Evolutionary conservation across 2,329 filamentous ascomycete species (phyloP), one percentile per base, ranked within the genome.

Genomic region (Purpureocillium lavendulum): DNA sequence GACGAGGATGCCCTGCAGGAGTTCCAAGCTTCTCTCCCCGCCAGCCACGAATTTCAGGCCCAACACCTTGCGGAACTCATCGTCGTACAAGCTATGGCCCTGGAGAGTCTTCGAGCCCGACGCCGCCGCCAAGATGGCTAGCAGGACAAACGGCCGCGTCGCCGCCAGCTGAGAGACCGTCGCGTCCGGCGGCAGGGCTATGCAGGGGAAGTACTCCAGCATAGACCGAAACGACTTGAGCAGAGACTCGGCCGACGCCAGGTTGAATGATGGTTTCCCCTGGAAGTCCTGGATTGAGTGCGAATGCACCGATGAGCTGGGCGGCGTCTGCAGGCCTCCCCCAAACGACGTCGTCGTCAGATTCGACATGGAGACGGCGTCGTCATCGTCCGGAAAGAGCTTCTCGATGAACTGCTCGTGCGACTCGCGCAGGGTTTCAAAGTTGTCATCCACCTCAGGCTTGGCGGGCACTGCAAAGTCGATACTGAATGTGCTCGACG

Each of bases 41-140:
- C 69, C 66, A 0, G 75, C 64, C 1, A 80, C 70, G 31, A 75
- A 70, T 51, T 74, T 77, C 33, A 74, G 58, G 1, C 66, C 72
- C n/a, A 77, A 48, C 0, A 75, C 63, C 49, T 75, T 76, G 24
- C 73, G 62, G 37, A 79, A 73, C 54, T 79, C 75, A 36, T 71
- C 67, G 21, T 78, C 75, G 33, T 79, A 75, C 3, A 73, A 57
- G 12, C 56, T 66, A 40, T 77, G 70, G 0, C 73, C 67, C 45
- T 73, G 69, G 16, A 71, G 49, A n/a, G 68, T 67, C 10, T 51
- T 60, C 24, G 67, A 65, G 2, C 63, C 66, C 28, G 71, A 70
- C 4, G 69, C 67, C 1, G 69, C 65, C 2, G 73, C 67, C 2
- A 79, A 55, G 14, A 78, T 68, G 2, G 74, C 68, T 11, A 79